Base-by-base conservation (phyloP, 352 stramenopile genomes). In the Phytophthora citricola region DNA sequence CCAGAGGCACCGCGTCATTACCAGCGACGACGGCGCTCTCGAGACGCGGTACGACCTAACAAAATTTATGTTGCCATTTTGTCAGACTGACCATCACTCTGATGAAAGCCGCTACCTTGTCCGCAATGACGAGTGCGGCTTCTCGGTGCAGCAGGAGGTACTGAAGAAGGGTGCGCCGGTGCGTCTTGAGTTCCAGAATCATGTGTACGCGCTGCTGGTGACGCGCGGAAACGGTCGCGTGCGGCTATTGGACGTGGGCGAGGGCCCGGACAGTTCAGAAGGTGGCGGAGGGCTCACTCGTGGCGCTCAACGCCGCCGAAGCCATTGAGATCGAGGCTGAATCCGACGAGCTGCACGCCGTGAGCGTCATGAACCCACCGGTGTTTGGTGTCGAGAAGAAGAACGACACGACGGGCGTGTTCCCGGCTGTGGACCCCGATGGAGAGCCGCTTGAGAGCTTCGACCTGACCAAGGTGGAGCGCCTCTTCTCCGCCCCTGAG, bases 291-390 rank as follows among this genome's bases (percentile, higher is more conserved):
- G 85, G 85, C 6, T 77, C 69, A 22, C 79, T 89, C 34, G 73
- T 94, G 43, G 81, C 85, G 20, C 69, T 94, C 14, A 90, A 78
- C 61, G 85, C 85, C 11, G 62, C 72, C 1, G 83, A 92, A 36
- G 67, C 71, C 27, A 67, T 84, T 0, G 69, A 87, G 36, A 69
- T 94, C 10, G 70, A 78, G 24, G 78, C 83, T 22, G 58, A 86
- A 49, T 73, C 78, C 20, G 84, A 90, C 47, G 83, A 91, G 51
- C 72, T 94, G 40, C 80, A 91, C 46, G 73, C 79, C 29, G 82
- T 94, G 66, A 93, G 85, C 63, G 82, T 94, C 59, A 88, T 94
- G 81, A 94, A 94, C 66, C 85, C 85, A 45, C 85, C 85, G 46
- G 63, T 94, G 36, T 85, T 83, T 24, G 83, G 81, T 17, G 36